Evolutionary conservation across 768 basidiomycete species (phyloP).

Genomic region (Lactarius evosmus): DNA sequence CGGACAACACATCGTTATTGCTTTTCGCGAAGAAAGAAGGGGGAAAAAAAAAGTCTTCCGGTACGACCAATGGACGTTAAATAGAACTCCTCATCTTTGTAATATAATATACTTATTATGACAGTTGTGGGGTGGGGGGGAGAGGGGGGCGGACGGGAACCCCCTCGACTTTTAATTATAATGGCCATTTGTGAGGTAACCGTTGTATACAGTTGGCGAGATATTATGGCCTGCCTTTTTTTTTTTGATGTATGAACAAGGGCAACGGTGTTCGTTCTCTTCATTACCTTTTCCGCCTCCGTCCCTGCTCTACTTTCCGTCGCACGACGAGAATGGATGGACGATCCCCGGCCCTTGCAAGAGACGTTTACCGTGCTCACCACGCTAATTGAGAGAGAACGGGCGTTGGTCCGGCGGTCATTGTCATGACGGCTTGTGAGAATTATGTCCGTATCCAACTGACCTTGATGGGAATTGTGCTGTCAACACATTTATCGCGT

Average conservation of each 20-base stretch:
- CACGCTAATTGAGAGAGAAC: not conserved
- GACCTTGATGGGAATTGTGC: not conserved
- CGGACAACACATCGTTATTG: too few relatives aligned
- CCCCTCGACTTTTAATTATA: not conserved
- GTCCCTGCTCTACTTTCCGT: constrained; percentile 9
- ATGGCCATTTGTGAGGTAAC: not conserved
- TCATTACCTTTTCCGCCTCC: constrained; percentile 12
- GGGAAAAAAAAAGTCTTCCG: not conserved
- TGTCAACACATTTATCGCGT: constrained; percentile 5
- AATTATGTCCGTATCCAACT: not conserved
- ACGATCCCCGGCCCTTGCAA: constrained; percentile 2
- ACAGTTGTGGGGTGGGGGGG: constrained; percentile 2
- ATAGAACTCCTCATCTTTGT: not conserved
- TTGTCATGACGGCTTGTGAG: constrained; percentile 8
- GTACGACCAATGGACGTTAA: not conserved
- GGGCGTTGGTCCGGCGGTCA: not conserved
- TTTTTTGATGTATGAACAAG: not conserved
- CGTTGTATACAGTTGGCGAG: not conserved
- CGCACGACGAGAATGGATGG: not conserved
- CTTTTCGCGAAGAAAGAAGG: not conserved
- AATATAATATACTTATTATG: not conserved
- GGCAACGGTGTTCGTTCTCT: too few relatives aligned
- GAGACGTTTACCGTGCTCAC: constrained; percentile 4
- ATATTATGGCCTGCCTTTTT: not conserved
- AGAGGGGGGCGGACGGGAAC: too few relatives aligned